Percentiles rank a stretch among this genome's conserved stretches.
Conservation (phyloP, 768 basidiomycete species). For the Kwoniella europaea region DNA sequence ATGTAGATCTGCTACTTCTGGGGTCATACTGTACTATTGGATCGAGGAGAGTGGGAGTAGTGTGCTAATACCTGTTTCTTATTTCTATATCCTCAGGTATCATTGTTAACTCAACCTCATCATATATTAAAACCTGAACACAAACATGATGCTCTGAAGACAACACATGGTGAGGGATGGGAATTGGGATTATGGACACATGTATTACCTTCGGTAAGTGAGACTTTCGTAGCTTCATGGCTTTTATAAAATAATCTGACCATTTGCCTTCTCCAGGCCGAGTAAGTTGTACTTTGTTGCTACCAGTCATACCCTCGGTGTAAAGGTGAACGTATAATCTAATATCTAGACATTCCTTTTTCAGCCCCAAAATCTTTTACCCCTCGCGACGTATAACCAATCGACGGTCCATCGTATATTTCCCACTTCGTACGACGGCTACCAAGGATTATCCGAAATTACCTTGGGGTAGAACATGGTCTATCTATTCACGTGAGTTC, state of each 20-base stretch:
- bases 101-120: constrained; percentile 21
- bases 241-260: background rate
- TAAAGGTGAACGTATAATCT: background rate
- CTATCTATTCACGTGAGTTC: constrained; percentile 22
- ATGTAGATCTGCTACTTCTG: too few relatives aligned
- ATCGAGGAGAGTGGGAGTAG: background rate
- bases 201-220: constrained; percentile 31
- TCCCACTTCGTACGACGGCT: constrained; percentile 11
- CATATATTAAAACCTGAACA: constrained; percentile 12
- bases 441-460: constrained; percentile 18
- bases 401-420: constrained; percentile 21
- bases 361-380: constrained; percentile 17
- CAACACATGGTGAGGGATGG: constrained; percentile 7
- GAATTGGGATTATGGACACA: constrained; percentile 23
- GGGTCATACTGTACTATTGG: too few relatives aligned
- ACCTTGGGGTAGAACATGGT: constrained; percentile 35
- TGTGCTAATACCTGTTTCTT: background rate
- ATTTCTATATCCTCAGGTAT: constrained; percentile 2
- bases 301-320: background rate
- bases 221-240: too few relatives aligned
- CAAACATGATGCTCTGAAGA: background rate
- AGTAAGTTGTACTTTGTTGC: background rate
- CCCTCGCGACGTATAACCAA: constrained; percentile 3
- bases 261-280: background rate
- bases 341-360: background rate